A percentile compares a stretch with the other conserved stretches of the same genome.
phyloP scores from a whole-genome alignment of 495 filamentous ascomycete genomes.

The Xanthoparmelia taractica region DNA sequence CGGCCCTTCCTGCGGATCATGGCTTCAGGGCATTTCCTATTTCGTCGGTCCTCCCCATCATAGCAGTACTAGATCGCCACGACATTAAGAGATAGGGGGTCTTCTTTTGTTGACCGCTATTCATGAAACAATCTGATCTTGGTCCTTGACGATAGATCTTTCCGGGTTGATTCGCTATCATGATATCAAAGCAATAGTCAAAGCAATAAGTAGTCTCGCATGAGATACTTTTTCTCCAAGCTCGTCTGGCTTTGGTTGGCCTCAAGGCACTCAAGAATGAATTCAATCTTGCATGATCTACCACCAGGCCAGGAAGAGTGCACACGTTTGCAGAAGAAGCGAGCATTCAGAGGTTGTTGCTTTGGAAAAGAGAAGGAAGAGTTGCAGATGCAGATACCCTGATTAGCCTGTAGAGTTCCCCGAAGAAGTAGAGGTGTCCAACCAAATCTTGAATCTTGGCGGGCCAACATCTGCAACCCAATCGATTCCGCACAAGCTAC shows the following conservation, averaged over 20 bases:
- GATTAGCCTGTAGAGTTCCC: neutral
- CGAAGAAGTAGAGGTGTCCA: neutral
- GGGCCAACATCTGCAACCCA: neutral
- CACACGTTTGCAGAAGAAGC: neutral
- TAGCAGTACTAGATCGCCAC: constrained; percentile 3
- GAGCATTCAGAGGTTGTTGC: neutral
- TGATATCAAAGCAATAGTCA: neutral
- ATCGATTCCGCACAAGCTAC: neutral
- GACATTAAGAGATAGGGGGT: neutral
- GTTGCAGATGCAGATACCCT: neutral
- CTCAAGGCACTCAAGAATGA: neutral
- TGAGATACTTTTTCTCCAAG: neutral
- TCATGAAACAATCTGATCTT: no score
- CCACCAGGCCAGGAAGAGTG: neutral
- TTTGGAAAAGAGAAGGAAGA: neutral
- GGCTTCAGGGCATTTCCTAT: constrained; percentile 9
- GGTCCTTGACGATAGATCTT: neutral
- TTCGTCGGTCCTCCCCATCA: constrained; percentile 16
- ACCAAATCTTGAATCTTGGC: no score
- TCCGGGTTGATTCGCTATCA: neutral
- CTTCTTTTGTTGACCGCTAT: neutral
- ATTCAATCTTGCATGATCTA: no score
- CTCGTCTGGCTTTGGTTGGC: neutral
- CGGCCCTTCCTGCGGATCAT: constrained; percentile 16
- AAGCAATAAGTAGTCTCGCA: accelerated